A percentile compares a stretch with the other conserved stretches of the same genome.
These are phyloP conservation scores for Psophocarpus tetragonolobus DNA, from an alignment of 306 rosid species.

Conservation along the genomic window DNA sequence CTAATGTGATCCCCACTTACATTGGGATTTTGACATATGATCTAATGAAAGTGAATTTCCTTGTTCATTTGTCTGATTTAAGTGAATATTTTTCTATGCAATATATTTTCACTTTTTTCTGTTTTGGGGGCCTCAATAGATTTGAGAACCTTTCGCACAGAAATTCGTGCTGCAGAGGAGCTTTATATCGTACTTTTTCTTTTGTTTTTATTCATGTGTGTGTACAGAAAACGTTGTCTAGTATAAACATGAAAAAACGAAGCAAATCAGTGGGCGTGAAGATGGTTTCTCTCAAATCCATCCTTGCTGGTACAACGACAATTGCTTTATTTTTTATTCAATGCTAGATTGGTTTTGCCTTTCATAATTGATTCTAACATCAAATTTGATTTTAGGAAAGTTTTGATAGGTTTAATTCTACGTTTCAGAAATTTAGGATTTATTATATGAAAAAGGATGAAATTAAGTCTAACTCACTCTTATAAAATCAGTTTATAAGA, in stretches of 20 bases:
- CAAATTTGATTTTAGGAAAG: too few species aligned
- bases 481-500: too few species aligned
- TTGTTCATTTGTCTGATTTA: neutral
- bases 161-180: constrained; percentile 23
- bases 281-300: constrained; percentile 27
- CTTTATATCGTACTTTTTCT: constrained; percentile 31
- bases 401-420: too few species aligned
- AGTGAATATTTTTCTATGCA: constrained; percentile 7
- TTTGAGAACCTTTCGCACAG: constrained; percentile 34
- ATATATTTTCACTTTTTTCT: constrained; percentile 3
- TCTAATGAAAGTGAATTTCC: neutral
- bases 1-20: constrained; percentile 1
- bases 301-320: constrained; percentile 1
- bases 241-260: constrained; percentile 22
- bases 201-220: constrained; percentile 40
- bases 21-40: constrained; percentile 19
- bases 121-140: constrained; percentile 28
- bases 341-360: too few species aligned
- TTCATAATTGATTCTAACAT: too few species aligned
- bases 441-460: too few species aligned
- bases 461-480: too few species aligned
- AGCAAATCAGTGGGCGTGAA: constrained; percentile 47
- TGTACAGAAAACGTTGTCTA: constrained; percentile 31
- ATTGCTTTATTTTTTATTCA: constrained; percentile 1
- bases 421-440: too few species aligned